Conservation (phyloP, 108 stramenopile genomes). For the Licmophora abbreviata region DNA sequence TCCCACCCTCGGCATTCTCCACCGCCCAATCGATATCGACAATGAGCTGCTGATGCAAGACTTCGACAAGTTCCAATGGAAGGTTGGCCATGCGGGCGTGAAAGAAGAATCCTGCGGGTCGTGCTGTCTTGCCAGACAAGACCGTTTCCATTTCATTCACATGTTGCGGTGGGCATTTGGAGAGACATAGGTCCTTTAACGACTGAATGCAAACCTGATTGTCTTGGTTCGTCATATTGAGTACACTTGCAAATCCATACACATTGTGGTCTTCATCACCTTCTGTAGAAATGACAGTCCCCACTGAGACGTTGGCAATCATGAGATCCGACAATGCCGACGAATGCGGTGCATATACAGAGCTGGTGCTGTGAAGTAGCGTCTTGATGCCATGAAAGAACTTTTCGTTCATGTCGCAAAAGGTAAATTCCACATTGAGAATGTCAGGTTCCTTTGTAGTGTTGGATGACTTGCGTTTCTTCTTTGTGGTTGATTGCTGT, state of each 20-base stretch:
- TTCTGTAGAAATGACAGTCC: constrained; percentile 71
- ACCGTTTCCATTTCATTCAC: constrained; percentile 62
- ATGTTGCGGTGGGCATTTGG: constrained; percentile 53
- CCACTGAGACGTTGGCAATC: constrained; percentile 65
- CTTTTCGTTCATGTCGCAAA: constrained; percentile 75
- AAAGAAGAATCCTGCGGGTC: constrained; percentile 78
- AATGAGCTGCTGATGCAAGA: constrained; percentile 71
- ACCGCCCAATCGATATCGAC: constrained; percentile 80
- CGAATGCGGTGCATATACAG: constrained; percentile 51
- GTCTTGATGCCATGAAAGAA: constrained; percentile 79
- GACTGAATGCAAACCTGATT: constrained; percentile 35
- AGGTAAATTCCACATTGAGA: constrained; percentile 69
- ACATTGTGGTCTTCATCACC: constrained; percentile 55
- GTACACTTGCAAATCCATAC: constrained; percentile 71
- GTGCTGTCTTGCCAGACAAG: constrained; percentile 66
- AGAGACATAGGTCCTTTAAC: constrained; percentile 46
- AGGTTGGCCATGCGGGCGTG: constrained; percentile 81
- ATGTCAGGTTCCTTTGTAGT: constrained; percentile 40
- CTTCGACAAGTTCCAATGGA: constrained; percentile 67
- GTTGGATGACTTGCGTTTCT: constrained; percentile 27
- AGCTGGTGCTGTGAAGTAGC: constrained; percentile 31
- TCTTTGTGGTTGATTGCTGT: not conserved
- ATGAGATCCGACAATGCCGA: constrained; percentile 60
- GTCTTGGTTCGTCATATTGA: constrained; percentile 69
- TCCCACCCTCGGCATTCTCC: constrained; percentile 45